Conservation (phyloP, 2,329 filamentous ascomycete genomes). For the Aschersonia sp. region DNA sequence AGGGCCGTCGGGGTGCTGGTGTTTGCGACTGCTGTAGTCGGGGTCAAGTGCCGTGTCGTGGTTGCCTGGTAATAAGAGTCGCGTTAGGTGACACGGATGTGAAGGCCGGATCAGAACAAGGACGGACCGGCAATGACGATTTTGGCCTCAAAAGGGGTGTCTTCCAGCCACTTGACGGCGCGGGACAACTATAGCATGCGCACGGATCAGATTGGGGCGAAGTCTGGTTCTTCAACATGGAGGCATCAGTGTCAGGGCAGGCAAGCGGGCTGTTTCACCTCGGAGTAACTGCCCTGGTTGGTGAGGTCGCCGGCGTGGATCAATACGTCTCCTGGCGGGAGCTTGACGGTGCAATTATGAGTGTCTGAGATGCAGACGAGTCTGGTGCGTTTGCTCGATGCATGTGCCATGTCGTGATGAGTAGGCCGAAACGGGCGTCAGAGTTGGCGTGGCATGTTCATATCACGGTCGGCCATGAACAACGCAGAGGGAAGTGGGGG, state of each 20-base stretch:
- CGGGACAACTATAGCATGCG: conserved; percentile 33
- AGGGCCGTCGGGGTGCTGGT: conserved; percentile 43
- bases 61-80: conserved; percentile 38
- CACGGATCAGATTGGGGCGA: too few relatives aligned
- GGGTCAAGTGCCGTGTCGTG: conserved; percentile 60
- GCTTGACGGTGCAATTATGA: conserved; percentile 49
- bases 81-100: not conserved
- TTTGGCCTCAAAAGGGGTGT: conserved; percentile 53
- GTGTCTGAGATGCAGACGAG: conserved; percentile 69
- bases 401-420: not conserved
- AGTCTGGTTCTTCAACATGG: too few relatives aligned
- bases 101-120: not conserved
- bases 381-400: conserved; percentile 33
- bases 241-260: not conserved
- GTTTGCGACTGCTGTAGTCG: conserved; percentile 41
- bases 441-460: too few relatives aligned
- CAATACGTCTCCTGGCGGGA: conserved; percentile 59
- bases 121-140: conserved; percentile 51
- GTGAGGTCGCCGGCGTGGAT: conserved; percentile 67
- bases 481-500: too few relatives aligned
- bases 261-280: conserved; percentile 24
- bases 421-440: too few relatives aligned
- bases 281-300: conserved; percentile 50
- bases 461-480: too few relatives aligned
- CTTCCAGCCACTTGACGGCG: conserved; percentile 52